phyloP scores from a whole-genome alignment of 345 rosid species.

The Eutrema yunnanense region DNA sequence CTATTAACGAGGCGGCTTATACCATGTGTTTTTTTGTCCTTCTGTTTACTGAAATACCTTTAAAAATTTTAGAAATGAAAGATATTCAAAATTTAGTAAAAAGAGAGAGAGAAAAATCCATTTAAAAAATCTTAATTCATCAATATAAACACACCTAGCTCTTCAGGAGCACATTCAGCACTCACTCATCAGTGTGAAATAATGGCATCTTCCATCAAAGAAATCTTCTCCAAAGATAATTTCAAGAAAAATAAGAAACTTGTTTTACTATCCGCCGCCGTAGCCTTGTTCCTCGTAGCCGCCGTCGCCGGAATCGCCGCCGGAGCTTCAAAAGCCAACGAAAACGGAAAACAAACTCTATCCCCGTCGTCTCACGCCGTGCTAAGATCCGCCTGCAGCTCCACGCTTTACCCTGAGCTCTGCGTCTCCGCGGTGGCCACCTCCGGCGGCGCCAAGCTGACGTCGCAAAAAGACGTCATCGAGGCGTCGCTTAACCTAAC shows the following conservation, averaged over 20 bases:
- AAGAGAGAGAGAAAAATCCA: neutral
- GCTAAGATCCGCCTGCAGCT: conserved; percentile 55
- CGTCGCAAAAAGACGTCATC: conserved; percentile 50
- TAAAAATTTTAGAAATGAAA: too few species aligned
- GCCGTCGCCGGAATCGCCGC: conserved; percentile 22
- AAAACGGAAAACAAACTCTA: conserved; percentile 3
- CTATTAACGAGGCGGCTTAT: neutral
- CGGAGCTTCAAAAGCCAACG: conserved; percentile 24
- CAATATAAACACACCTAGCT: conserved; percentile 11
- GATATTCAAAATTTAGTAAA: too few species aligned
- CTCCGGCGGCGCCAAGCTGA: conserved; percentile 26
- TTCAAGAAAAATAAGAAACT: conserved; percentile 26
- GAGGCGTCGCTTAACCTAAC: conserved; percentile 49
- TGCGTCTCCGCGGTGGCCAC: conserved; percentile 61
- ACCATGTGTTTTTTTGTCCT: neutral
- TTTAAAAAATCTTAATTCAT: conserved; percentile 1
- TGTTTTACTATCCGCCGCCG: conserved; percentile 8
- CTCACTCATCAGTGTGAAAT: conserved; percentile 16
- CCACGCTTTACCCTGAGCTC: conserved; percentile 58
- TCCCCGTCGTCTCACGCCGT: conserved; percentile 49
- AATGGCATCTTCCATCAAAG: conserved; percentile 18
- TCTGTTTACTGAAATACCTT: neutral
- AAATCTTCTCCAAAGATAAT: conserved; percentile 17
- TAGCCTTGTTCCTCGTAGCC: conserved; percentile 13
- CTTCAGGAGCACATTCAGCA: conserved; percentile 13